Base-by-base conservation (phyloP, 139 green algal species). In the Micromonas commoda region DNA sequence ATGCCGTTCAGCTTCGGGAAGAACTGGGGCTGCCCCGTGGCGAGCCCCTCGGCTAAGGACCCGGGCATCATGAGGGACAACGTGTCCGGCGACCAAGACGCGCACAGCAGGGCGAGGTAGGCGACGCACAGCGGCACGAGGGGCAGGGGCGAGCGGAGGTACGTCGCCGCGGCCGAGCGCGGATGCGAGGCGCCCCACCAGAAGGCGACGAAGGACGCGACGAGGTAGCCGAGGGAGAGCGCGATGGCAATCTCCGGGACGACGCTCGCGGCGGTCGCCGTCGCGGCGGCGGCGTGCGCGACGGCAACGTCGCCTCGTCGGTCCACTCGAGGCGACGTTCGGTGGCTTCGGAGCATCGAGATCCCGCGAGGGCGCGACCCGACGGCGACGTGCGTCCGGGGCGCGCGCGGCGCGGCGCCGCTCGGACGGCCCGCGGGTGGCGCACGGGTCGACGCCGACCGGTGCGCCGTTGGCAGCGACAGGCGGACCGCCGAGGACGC, bases 21-120 rank as follows among this genome's bases (percentile, higher is more conserved):
- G 45, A 69, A 78, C 33, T 78, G 71, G 26, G 61, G 31, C 6
- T 69, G 16, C 1, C 71, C 71, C 0, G 39, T 68, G 5, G 20
- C 1, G 9, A 78, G 16, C 29, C 71, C 71, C 26, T 68, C 71
- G n/a, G 45, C 52, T 24, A 78, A 28, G 52, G 29, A 60, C 29
- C 71, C 71, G 1, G 71, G 71, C 71, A 78, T 69, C 53, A 78
- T 78, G 39, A 78, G 19, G 1, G 29, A 31, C 28, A 78, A 3
- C 54, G 71, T 78, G 6, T 78, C 45, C 6, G 52, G 51, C 1
- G 2, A 69, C 71, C 71, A 78, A 2, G 53, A 70, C 5, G 29
- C 13, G n/a, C 31, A n/a, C 31, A 78, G 61, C 26, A 78, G 21
- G 20, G 51, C 51, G 51, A 33, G 51, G 52, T 78, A 78, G 20